Conservation (phyloP, 2,329 filamentous ascomycete species). For the Colletotrichum tropicicola region DNA sequence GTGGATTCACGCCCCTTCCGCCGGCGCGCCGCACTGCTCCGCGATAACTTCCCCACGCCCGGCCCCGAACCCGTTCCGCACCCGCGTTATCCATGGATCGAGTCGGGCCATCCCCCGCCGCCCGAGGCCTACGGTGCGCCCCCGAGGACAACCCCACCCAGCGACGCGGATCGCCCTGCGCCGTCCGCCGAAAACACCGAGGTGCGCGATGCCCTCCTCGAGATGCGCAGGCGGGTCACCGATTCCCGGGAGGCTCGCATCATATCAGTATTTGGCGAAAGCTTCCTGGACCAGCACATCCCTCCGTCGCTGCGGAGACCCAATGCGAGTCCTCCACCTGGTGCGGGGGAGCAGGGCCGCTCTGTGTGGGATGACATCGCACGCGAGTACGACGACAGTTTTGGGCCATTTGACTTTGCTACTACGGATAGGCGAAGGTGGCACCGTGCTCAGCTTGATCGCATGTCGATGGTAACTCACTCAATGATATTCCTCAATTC, state of each 20-base stretch:
- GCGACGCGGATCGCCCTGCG: neutral
- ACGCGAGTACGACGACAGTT: neutral
- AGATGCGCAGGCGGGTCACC: neutral
- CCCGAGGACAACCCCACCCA: constrained; percentile 8
- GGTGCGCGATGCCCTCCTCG: constrained; percentile 14
- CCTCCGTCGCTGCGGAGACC: neutral
- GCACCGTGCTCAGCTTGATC: constrained; percentile 14
- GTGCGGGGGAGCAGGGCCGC: neutral
- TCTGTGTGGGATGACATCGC: constrained; percentile 8
- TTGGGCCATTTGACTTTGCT: neutral
- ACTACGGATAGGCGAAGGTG: neutral
- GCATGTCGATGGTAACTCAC: constrained; percentile 23
- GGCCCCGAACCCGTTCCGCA: constrained; percentile 17
- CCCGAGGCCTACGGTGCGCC: constrained; percentile 28
- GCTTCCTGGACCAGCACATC: constrained; percentile 2
- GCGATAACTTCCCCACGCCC: constrained; percentile 28
- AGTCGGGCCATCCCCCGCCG: constrained; percentile 27
- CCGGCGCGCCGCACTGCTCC: constrained; percentile 34
- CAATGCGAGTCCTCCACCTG: neutral
- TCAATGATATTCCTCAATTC: neutral
- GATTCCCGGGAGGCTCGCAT: constrained; percentile 1
- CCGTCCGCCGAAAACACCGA: constrained; percentile 4
- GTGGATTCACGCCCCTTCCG: constrained; percentile 43
- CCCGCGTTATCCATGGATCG: constrained; percentile 31
- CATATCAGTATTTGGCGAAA: constrained; percentile 25